phyloP scores from a whole-genome alignment of 352 stramenopile genomes.

The Phytophthora ohioensis region DNA sequence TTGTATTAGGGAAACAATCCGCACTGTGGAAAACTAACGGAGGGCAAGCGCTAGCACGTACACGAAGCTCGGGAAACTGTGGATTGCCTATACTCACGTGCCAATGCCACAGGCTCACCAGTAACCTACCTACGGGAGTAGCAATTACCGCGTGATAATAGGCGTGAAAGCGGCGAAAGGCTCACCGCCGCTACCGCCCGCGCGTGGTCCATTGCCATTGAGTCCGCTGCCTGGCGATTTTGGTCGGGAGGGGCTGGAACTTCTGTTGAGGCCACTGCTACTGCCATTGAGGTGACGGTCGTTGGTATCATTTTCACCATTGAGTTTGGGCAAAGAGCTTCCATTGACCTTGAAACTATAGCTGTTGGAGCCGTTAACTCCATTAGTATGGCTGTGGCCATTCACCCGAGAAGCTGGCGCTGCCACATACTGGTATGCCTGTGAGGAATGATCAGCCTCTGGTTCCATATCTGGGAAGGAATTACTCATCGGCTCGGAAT shows the following conservation, averaged over 20 bases:
- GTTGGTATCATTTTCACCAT: conserved; percentile 29
- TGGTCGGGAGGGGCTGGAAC: conserved; percentile 19
- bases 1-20: conserved; percentile 36
- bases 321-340: conserved; percentile 35
- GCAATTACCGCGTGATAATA: conserved; percentile 83
- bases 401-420: conserved; percentile 25
- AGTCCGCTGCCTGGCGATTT: conserved; percentile 8
- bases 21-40: conserved; percentile 27
- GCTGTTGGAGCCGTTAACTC: conserved; percentile 39
- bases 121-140: background rate
- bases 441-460: conserved; percentile 14
- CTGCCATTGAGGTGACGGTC: conserved; percentile 28
- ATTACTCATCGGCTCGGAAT: conserved; percentile 13
- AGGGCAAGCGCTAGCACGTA: conserved; percentile 16
- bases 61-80: conserved; percentile 20
- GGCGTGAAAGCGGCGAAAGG: conserved; percentile 87
- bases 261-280: conserved; percentile 33
- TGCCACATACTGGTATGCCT: conserved; percentile 38
- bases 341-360: conserved; percentile 35
- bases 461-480: conserved; percentile 8
- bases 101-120: conserved; percentile 13
- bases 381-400: conserved; percentile 17
- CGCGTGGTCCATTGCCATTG: conserved; percentile 40
- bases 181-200: conserved; percentile 44
- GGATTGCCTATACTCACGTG: conserved; percentile 15